A percentile compares a stretch with the other conserved stretches of the same genome.
phyloP scores from a whole-genome alignment of 768 basidiomycete genomes.

The Boletus bicolor region DNA sequence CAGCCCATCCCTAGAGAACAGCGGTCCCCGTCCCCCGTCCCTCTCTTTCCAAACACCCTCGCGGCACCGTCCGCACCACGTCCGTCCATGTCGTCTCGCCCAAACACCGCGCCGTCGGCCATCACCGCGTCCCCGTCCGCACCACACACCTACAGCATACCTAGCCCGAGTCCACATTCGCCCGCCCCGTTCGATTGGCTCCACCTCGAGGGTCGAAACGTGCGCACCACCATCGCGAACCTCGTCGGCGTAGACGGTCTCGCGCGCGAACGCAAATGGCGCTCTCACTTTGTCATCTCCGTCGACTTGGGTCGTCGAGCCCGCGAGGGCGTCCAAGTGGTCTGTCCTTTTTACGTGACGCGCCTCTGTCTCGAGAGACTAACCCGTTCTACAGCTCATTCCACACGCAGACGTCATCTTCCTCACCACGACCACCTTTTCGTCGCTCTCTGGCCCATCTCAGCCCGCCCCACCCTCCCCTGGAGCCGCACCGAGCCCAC shows the following conservation, averaged over 20 bases:
- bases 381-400: constrained; percentile 51
- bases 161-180: constrained; percentile 47
- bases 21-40: constrained; percentile 27
- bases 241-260: constrained; percentile 78
- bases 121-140: constrained; percentile 7
- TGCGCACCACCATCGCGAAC: constrained; percentile 77
- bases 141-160: constrained; percentile 14
- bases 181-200: constrained; percentile 85
- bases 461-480: constrained; percentile 34
- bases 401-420: constrained; percentile 84
- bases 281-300: constrained; percentile 77
- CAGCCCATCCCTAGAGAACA: constrained; percentile 22
- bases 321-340: constrained; percentile 76
- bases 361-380: not conserved
- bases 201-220: constrained; percentile 78
- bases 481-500: constrained; percentile 57
- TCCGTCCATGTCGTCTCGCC: constrained; percentile 33
- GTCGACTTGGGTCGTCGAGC: constrained; percentile 73
- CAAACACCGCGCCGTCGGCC: constrained; percentile 30
- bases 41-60: constrained; percentile 25
- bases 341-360: constrained; percentile 36
- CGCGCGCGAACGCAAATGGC: constrained; percentile 80
- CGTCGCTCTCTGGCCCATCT: constrained; percentile 2
- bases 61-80: constrained; percentile 29
- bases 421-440: constrained; percentile 36